Evolutionary conservation across 1,284 basidiomycete species (phyloP).

Genomic region (Macrocybe sp.): DNA sequence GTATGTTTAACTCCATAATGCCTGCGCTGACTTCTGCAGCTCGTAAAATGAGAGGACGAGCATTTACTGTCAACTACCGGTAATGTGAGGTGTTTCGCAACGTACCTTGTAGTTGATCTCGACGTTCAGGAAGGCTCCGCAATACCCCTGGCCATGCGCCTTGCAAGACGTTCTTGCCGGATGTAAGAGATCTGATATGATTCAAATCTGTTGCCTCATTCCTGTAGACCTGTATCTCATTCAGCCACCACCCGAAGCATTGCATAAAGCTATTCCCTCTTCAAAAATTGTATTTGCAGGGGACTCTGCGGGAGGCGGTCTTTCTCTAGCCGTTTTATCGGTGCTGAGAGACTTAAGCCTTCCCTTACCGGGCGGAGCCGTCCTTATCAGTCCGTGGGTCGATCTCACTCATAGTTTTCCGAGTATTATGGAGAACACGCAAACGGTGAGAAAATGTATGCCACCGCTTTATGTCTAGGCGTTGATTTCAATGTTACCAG

Average conservation of each 20-base stretch:
- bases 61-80: slow-evolving; percentile 61
- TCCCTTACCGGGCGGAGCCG: slow-evolving; percentile 72
- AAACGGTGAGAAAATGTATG: slow-evolving; percentile 41
- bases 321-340: slow-evolving; percentile 65
- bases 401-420: slow-evolving; percentile 86
- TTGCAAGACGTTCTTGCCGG: slow-evolving; percentile 78
- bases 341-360: slow-evolving; percentile 74
- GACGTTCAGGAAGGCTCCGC: slow-evolving; percentile 60
- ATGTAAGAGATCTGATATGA: slow-evolving; percentile 34
- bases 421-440: slow-evolving; percentile 69
- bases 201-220: neutral
- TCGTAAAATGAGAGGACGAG: slow-evolving; percentile 67
- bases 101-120: slow-evolving; percentile 13
- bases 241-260: slow-evolving; percentile 63
- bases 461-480: slow-evolving; percentile 19
- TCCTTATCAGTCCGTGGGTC: slow-evolving; percentile 78
- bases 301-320: slow-evolving; percentile 80
- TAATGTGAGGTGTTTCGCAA: slow-evolving; percentile 14
- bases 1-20: too few species aligned
- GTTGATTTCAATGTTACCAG: slow-evolving; percentile 31
- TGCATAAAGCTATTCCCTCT: slow-evolving; percentile 66
- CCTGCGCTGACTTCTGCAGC: slow-evolving; percentile 31
- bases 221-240: slow-evolving; percentile 73
- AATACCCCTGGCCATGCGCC: slow-evolving; percentile 87
- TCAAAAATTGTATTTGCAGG: slow-evolving; percentile 78